Conservation (phyloP, 192 early-diverging fungal species). For the Gamsiella multidivaricata region DNA sequence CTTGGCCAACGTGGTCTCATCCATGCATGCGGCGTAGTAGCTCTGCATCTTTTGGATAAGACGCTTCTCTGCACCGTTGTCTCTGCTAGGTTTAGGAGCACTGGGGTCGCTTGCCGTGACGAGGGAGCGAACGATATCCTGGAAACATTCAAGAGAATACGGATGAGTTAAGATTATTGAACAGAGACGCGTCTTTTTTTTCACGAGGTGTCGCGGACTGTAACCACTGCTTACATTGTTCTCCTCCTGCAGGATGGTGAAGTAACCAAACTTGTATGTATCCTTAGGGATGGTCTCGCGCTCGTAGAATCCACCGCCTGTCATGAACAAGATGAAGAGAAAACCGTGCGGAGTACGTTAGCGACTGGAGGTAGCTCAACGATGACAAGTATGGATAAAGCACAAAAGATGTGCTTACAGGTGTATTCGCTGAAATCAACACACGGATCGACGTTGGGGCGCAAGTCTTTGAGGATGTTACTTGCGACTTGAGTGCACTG, state of each 20-base stretch:
- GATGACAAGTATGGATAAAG: background rate
- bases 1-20: slow-evolving; percentile 36
- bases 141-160: background rate
- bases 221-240: too few species aligned
- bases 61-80: slow-evolving; percentile 47
- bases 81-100: slow-evolving; percentile 30
- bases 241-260: too few species aligned
- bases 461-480: slow-evolving; percentile 61
- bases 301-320: too few species aligned
- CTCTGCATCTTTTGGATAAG: slow-evolving; percentile 65
- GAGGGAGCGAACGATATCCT: slow-evolving; percentile 58
- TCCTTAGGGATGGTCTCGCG: too few species aligned
- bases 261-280: too few species aligned
- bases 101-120: slow-evolving; percentile 40
- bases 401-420: too few species aligned
- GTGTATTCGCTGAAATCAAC: slow-evolving; percentile 73
- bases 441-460: slow-evolving; percentile 68
- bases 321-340: too few species aligned
- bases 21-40: slow-evolving; percentile 67
- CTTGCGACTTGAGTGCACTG: slow-evolving; percentile 61
- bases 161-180: background rate
- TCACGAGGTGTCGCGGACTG: background rate
- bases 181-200: background rate
- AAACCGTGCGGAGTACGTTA: too few species aligned
- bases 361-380: background rate